These are phyloP conservation scores for Phytophthora fragariaefolia DNA, from an alignment of 352 stramenopile genomes.

Conservation along the genomic window DNA sequence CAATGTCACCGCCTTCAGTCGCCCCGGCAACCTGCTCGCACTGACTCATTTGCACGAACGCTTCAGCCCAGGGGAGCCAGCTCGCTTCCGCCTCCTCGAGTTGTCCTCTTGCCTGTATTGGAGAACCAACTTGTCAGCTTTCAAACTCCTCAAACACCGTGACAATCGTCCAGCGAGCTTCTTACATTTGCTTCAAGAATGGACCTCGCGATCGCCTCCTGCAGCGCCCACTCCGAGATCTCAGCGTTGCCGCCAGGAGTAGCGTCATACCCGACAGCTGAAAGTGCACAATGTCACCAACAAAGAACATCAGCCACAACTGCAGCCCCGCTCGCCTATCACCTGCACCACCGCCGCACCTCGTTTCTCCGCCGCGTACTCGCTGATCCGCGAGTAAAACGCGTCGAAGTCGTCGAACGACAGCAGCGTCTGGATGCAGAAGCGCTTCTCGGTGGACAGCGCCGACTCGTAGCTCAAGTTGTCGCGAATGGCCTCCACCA, in stretches of 20 bases:
- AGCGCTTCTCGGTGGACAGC: conserved; percentile 52
- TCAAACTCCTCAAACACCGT: no score
- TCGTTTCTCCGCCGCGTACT: conserved; percentile 59
- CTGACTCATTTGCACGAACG: conserved; percentile 61
- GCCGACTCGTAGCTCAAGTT: conserved; percentile 41
- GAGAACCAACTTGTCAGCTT: no score
- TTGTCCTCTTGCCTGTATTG: conserved; percentile 47
- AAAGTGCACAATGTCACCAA: background rate
- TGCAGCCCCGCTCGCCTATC: background rate
- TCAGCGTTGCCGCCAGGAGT: conserved; percentile 17
- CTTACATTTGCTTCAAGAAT: conserved; percentile 68
- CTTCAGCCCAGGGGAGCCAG: conserved; percentile 69
- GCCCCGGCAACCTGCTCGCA: conserved; percentile 2
- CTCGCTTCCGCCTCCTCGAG: conserved; percentile 62
- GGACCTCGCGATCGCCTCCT: conserved; percentile 71
- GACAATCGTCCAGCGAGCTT: background rate
- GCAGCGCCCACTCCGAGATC: conserved; percentile 67
- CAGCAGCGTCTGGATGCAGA: conserved; percentile 78
- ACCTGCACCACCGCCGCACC: conserved; percentile 9
- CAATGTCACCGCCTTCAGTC: background rate
- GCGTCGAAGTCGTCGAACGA: conserved; percentile 72
- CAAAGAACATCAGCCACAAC: background rate
- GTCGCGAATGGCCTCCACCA: conserved; percentile 58
- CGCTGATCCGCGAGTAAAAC: conserved; percentile 64
- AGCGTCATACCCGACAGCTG: conserved; percentile 26